Evolutionary conservation across 106 monocot species (phyloP).

Genomic region (Dendrobium chrysotoxum): DNA sequence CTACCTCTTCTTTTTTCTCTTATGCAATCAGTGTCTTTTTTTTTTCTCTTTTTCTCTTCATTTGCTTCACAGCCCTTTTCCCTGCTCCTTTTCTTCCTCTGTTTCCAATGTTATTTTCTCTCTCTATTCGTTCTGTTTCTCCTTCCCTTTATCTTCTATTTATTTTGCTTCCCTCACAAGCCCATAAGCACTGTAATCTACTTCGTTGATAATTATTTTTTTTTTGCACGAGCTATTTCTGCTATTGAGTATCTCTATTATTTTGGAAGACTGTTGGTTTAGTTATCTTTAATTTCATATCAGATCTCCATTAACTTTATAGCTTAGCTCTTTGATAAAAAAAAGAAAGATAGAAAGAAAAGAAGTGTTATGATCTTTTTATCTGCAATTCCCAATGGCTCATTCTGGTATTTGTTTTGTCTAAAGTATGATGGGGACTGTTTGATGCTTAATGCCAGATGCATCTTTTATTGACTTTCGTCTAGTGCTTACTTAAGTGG

Average conservation of each 20-base stretch:
- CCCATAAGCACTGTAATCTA: too few species aligned
- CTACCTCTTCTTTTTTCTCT: too few species aligned
- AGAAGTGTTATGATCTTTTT: not conserved
- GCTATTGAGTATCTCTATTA: not conserved
- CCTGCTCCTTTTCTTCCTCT: too few species aligned
- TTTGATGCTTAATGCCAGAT: not conserved
- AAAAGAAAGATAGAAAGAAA: not conserved
- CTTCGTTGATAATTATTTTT: too few species aligned
- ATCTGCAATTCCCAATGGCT: not conserved
- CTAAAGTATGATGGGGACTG: not conserved
- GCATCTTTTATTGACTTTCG: not conserved
- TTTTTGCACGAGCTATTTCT: too few species aligned
- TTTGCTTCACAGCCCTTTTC: too few species aligned
- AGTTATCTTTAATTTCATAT: not conserved
- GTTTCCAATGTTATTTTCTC: too few species aligned
- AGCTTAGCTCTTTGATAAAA: not conserved
- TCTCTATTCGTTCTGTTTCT: too few species aligned
- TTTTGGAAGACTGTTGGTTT: not conserved
- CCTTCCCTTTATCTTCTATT: too few species aligned
- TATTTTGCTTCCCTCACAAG: too few species aligned
- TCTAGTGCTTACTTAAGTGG: slow-evolving; percentile 1
- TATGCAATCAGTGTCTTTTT: too few species aligned
- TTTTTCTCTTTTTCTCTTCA: too few species aligned
- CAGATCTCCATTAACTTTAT: not conserved
- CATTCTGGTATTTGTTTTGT: not conserved